Base-by-base conservation (phyloP, 768 basidiomycete genomes). In the Daedalea quercina region DNA sequence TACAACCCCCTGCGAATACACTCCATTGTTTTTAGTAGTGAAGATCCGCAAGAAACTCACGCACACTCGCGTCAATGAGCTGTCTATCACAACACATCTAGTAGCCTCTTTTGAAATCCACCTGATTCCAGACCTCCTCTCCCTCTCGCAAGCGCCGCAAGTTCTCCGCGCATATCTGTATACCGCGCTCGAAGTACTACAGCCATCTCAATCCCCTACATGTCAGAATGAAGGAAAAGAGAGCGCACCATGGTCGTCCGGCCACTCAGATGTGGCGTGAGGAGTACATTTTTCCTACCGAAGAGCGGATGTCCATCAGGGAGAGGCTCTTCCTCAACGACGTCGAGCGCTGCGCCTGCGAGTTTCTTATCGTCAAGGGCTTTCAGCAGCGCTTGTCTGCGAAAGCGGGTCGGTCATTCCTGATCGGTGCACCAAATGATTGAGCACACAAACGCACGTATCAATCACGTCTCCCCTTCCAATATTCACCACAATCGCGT, bases 331-430 rank as follows among this genome's bases (percentile, higher is more conserved):
- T 53, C 2, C 34, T 49, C 24, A 51, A 31, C 28, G 28, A 31
- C 53, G 49, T 57, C 56, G 11, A 54, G 49, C 22, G 56, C 52
- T 17, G 56, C 56, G 3, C 56, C 53, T 2, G 49, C 56, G 45
- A 57, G 47, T 42, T 15, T 47, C n/a, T 53, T 53, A 19, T 48
- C 25, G 50, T 57, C 56, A 8, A 57, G 53, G 8, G 50, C 53
- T 3, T 20, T 24, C 8, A 57, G 40, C 34, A 57, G 53, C 34
- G 56, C 53, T 35, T 40, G 3, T 17, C 37, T 40, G 13, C 17
- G 17, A 9, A 8, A 35, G 34, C 8, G 17, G 8, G 19, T 40
- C 4, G 28, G 4, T 31, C 28, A 31, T 31, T n/a, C 28, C 28
- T 11, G 11, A 31, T 11, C 28, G 6, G 11, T 31, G 28, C 11